Evolutionary conservation across 139 green algal genomes (phyloP), one percentile per base, ranked within the genome.

Genomic region (Spirogloea muscicola): DNA sequence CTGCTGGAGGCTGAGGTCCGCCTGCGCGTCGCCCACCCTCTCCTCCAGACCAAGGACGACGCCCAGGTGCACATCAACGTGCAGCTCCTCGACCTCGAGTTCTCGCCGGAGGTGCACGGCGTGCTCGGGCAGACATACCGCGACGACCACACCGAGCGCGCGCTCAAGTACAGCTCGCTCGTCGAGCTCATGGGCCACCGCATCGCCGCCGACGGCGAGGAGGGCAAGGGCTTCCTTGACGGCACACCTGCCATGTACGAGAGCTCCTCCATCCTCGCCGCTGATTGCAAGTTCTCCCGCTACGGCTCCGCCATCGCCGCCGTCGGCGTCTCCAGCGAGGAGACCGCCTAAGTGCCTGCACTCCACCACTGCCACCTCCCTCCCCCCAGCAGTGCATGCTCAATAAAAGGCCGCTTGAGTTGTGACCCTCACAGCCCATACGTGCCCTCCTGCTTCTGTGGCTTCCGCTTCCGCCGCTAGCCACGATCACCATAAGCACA

Each of bases 111-210:
- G 29, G 64, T 79, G 42, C 72, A 79, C 33, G 72, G 72, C 6
- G 66, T 79, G 25, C 34, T 79, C 16, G 72, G 72, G 5, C 72
- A 79, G 72, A 79, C 72, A 6, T 79, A 59, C 72, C 62, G 62
- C 3, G 36, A 68, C 4, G 39, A 31, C 62, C 62, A 18, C 27
- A n/a, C 58, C 38, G 18, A 72, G 62, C 62, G 62, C 6, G 62
- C 10, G 5, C 37, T 68, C 18, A 31, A 43, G 38, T 72, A 64
- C 39, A 58, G 21, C 18, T 37, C 58, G 18, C 27, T 72, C 5
- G 36, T n/a, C 0, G 38, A 21, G 6, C 42, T 58, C 36, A 37
- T 72, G 6, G 38, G 60, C 49, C 62, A 67, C 62, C 27, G 18
- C 36, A 72, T 72, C 31, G 62, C 62, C 42, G 62, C 39, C 5